phyloP scores from a whole-genome alignment of 768 basidiomycete genomes.

The Leccinum boreale region DNA sequence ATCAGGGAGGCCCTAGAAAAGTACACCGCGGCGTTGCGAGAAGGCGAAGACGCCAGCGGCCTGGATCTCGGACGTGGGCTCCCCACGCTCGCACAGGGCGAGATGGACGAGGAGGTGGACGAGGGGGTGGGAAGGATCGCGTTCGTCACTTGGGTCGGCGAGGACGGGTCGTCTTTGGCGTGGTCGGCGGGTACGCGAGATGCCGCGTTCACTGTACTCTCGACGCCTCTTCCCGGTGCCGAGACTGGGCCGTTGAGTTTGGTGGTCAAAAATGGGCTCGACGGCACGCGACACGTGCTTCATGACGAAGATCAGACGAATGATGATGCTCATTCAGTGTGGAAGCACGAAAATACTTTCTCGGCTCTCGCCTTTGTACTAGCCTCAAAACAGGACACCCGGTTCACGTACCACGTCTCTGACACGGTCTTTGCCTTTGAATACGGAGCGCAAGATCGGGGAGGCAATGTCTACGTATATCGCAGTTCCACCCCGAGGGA shows the following conservation, averaged over 20 bases:
- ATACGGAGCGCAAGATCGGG: constrained; percentile 59
- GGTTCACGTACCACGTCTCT: constrained; percentile 75
- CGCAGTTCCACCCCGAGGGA: constrained; percentile 50
- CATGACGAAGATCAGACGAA: constrained; percentile 19
- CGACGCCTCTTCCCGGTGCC: constrained; percentile 64
- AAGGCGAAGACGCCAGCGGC: constrained; percentile 57
- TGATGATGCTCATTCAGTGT: constrained; percentile 34
- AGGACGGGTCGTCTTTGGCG: constrained; percentile 43
- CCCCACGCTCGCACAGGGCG: constrained; percentile 82
- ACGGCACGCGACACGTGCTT: constrained; percentile 63
- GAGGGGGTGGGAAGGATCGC: constrained; percentile 63
- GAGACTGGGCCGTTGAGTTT: constrained; percentile 37
- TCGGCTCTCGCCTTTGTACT: constrained; percentile 92
- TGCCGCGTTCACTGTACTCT: constrained; percentile 53
- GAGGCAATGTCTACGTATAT: constrained; percentile 87
- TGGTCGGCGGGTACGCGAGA: constrained; percentile 39
- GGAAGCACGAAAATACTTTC: constrained; percentile 81
- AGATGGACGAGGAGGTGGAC: constrained; percentile 90
- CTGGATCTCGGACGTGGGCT: constrained; percentile 65
- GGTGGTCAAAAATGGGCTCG: constrained; percentile 68
- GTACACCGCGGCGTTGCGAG: constrained; percentile 66
- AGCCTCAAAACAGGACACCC: constrained; percentile 86
- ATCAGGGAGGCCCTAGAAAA: constrained; percentile 84
- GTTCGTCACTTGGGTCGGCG: constrained; percentile 64
- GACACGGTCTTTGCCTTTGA: constrained; percentile 79